phyloP scores from a whole-genome alignment of 2,329 filamentous ascomycete species.

The Verticillium longisporum region DNA sequence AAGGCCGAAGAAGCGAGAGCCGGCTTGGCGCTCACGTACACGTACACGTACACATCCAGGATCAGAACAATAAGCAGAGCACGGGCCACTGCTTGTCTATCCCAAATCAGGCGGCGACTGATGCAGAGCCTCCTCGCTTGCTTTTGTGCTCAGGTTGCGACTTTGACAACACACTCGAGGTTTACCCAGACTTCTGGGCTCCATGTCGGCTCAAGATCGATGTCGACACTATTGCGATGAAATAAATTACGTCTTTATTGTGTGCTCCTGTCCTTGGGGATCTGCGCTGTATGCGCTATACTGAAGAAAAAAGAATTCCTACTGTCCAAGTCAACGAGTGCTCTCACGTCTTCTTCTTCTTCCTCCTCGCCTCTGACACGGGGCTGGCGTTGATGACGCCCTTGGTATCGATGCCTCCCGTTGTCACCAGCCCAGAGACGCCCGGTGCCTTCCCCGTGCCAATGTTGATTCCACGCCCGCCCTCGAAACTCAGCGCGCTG shows the following conservation, averaged over 20 bases:
- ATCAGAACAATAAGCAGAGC: too few species aligned
- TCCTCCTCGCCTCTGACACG: constrained; percentile 8
- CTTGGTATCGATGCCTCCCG: constrained; percentile 13
- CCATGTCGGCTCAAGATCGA: too few species aligned
- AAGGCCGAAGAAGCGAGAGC: too few species aligned
- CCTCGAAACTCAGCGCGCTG: constrained; percentile 31
- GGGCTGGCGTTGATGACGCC: constrained; percentile 9
- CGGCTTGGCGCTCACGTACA: too few species aligned
- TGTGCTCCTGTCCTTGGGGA: too few species aligned
- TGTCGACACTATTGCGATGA: too few species aligned
- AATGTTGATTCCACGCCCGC: constrained; percentile 31
- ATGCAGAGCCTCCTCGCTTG: too few species aligned
- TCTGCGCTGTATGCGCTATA: not conserved
- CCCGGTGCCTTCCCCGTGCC: constrained; percentile 26
- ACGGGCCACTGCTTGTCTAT: not conserved
- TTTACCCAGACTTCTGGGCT: too few species aligned
- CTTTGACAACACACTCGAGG: too few species aligned
- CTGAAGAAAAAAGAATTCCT: not conserved
- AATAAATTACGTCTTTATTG: too few species aligned
- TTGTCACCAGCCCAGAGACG: constrained; percentile 26
- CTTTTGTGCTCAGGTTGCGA: too few species aligned
- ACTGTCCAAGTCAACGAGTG: not conserved
- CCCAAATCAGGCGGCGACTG: not conserved
- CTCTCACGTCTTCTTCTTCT: constrained; percentile 7
- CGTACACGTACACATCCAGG: too few species aligned